A percentile compares a stretch with the other conserved stretches of the same genome.
These are phyloP conservation scores for Albugo candida DNA, from an alignment of 352 stramenopile genomes.

Conservation along the genomic window DNA sequence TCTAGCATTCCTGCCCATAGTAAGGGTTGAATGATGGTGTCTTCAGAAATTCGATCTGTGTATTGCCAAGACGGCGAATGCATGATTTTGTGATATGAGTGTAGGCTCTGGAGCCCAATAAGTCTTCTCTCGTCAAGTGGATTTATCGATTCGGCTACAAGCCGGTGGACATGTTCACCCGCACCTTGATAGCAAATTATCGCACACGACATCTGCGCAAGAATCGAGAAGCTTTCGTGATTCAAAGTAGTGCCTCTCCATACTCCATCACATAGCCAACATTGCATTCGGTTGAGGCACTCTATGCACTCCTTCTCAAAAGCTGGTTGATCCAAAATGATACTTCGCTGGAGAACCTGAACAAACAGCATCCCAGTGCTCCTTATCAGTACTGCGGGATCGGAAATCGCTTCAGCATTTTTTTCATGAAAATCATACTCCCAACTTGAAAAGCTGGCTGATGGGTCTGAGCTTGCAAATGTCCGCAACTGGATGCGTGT, in stretches of 20 bases:
- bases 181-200: slow-evolving; percentile 18
- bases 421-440: background rate
- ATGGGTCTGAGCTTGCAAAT: no score
- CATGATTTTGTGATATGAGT: slow-evolving; percentile 9
- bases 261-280: slow-evolving; percentile 21
- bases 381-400: slow-evolving; percentile 10
- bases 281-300: slow-evolving; percentile 62
- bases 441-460: slow-evolving; percentile 50
- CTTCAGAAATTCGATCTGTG: background rate
- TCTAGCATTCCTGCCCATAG: background rate
- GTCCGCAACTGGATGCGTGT: slow-evolving; percentile 21
- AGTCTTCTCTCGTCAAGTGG: slow-evolving; percentile 59
- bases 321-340: slow-evolving; percentile 18
- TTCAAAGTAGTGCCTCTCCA: no score
- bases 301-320: slow-evolving; percentile 50
- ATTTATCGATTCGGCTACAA: slow-evolving; percentile 34
- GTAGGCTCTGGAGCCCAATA: slow-evolving; percentile 28
- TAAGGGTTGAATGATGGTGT: background rate
- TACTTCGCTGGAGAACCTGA: slow-evolving; percentile 26
- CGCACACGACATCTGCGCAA: slow-evolving; percentile 18
- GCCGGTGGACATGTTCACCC: slow-evolving; percentile 19
- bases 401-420: slow-evolving; percentile 1
- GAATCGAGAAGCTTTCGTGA: slow-evolving; percentile 22
- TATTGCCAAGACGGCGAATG: background rate
- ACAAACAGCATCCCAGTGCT: slow-evolving; percentile 14